phyloP scores from a whole-genome alignment of 768 basidiomycete genomes.

The Pleurotus pulmonarius region DNA sequence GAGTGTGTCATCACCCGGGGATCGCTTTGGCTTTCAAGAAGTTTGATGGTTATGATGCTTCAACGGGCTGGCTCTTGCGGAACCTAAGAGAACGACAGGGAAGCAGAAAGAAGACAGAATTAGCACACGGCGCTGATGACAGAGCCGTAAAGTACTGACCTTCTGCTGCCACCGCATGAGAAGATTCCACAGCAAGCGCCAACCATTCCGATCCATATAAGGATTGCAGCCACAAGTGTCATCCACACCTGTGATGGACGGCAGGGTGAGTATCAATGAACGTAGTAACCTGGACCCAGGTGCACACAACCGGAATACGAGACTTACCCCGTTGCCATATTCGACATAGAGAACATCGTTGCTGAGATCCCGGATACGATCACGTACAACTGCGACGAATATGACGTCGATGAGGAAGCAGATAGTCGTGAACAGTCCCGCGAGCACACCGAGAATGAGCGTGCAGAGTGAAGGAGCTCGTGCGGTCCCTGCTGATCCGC shows the following conservation, averaged over 20 bases:
- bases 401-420: slow-evolving; percentile 53
- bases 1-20: neutral
- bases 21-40: neutral
- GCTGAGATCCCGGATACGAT: slow-evolving; percentile 36
- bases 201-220: slow-evolving; percentile 42
- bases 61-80: slow-evolving; percentile 7
- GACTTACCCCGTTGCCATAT: slow-evolving; percentile 48
- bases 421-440: slow-evolving; percentile 43
- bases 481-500: slow-evolving; percentile 31
- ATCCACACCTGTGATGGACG: slow-evolving; percentile 43
- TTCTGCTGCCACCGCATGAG: slow-evolving; percentile 17
- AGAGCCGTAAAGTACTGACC: slow-evolving; percentile 4
- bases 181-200: slow-evolving; percentile 32
- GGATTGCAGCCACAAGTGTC: slow-evolving; percentile 44
- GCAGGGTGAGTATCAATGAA: slow-evolving; percentile 1
- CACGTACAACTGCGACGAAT: slow-evolving; percentile 40
- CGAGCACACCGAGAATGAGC: slow-evolving; percentile 30
- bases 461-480: slow-evolving; percentile 35
- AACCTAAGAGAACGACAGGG: slow-evolving; percentile 3
- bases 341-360: slow-evolving; percentile 35
- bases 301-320: neutral
- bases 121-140: neutral
- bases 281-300: neutral
- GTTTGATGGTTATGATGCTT: neutral
- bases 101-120: neutral